Evolutionary conservation across 352 stramenopile genomes (phyloP).

Genomic region (Phytophthora pini): DNA sequence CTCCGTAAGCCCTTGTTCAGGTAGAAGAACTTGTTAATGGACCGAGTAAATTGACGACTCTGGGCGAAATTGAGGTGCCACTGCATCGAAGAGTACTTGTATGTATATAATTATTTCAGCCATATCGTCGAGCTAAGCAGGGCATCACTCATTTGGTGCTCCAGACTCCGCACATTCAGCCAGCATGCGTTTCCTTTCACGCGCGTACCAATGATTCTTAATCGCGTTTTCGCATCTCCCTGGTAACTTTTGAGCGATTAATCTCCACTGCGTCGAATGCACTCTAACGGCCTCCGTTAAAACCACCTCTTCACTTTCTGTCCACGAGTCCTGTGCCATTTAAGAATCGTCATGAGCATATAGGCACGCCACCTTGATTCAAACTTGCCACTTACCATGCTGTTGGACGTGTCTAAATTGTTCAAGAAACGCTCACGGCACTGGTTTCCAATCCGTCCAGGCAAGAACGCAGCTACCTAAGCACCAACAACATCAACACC

Average conservation of each 20-base stretch:
- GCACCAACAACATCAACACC: slow-evolving; percentile 2
- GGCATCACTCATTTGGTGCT: neutral
- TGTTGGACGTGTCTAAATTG: slow-evolving; percentile 56
- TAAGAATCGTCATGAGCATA: neutral
- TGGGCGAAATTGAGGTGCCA: no score
- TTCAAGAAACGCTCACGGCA: slow-evolving; percentile 80
- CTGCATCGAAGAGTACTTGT: no score
- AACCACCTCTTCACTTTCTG: slow-evolving; percentile 46
- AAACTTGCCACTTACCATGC: slow-evolving; percentile 32
- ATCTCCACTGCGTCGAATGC: slow-evolving; percentile 51
- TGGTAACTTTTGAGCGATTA: slow-evolving; percentile 52
- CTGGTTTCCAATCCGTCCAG: slow-evolving; percentile 68
- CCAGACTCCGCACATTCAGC: neutral
- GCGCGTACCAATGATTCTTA: slow-evolving; percentile 73
- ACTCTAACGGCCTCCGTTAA: slow-evolving; percentile 31
- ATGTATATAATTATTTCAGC: no score
- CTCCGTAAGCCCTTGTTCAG: no score
- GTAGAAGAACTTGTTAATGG: no score
- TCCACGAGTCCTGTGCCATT: slow-evolving; percentile 56
- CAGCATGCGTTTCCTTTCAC: slow-evolving; percentile 32
- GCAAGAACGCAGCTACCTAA: slow-evolving; percentile 65
- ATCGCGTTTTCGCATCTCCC: slow-evolving; percentile 65
- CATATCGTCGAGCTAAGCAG: no score
- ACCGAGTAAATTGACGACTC: no score
- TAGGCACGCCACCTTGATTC: neutral